phyloP scores from a whole-genome alignment of 2,329 filamentous ascomycete species.

The Fusarium nematophilum region DNA sequence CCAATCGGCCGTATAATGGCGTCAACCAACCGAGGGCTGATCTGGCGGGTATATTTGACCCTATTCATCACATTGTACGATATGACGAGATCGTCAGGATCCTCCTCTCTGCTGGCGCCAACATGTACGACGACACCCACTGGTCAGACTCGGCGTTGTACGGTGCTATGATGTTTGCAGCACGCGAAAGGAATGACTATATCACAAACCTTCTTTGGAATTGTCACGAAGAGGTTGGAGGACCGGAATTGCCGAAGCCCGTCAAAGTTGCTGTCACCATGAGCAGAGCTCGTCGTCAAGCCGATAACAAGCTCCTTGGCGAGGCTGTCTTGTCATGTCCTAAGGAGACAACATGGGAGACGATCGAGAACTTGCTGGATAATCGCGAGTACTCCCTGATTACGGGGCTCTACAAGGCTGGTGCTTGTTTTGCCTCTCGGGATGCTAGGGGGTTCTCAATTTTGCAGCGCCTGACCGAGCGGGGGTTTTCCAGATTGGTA shows the following conservation, averaged over 20 bases:
- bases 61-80: conserved; percentile 1
- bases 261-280: neutral
- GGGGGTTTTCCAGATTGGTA: conserved; percentile 24
- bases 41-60: neutral
- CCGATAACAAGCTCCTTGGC: conserved; percentile 11
- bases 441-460: neutral
- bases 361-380: conserved; percentile 7
- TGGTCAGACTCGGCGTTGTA: conserved; percentile 3
- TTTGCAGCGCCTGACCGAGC: conserved; percentile 11
- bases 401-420: conserved; percentile 7
- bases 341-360: conserved; percentile 11
- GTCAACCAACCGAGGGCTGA: neutral
- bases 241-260: neutral
- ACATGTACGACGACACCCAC: neutral
- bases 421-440: conserved; percentile 16
- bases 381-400: conserved; percentile 24
- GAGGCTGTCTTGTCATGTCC: neutral
- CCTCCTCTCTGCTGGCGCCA: conserved; percentile 21
- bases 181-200: conserved; percentile 21
- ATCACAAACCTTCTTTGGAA: conserved; percentile 14
- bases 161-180: conserved; percentile 24
- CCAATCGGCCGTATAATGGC: neutral
- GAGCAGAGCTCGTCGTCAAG: conserved; percentile 20
- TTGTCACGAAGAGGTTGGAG: conserved; percentile 3
- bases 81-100: conserved; percentile 25